Percentiles rank a stretch among this genome's conserved stretches.
Conservation (phyloP, 1,284 basidiomycete species). For the Meira miltonrushii region DNA sequence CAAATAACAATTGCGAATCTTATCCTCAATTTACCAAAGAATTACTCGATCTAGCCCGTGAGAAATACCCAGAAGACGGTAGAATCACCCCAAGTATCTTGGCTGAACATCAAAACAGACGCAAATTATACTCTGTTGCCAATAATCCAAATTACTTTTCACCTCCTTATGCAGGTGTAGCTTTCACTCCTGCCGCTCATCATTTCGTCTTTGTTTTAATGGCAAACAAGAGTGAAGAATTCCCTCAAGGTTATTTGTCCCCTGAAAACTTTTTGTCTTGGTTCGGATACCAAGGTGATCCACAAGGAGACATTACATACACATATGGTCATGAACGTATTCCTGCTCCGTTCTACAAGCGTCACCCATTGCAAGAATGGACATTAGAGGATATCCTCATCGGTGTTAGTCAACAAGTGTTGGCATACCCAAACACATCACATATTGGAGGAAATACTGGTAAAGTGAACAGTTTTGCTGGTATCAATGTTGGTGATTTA, state of each 20-base stretch:
- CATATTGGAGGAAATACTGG: slow-evolving; percentile 13
- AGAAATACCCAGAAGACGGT: slow-evolving; percentile 13
- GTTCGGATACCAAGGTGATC: slow-evolving; percentile 13
- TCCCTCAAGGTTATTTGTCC: slow-evolving; percentile 2
- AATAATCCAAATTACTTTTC: slow-evolving; percentile 17
- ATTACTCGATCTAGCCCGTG: slow-evolving; percentile 10
- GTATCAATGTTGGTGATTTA: slow-evolving; percentile 11
- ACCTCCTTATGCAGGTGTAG: slow-evolving; percentile 10
- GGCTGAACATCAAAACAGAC: slow-evolving; percentile 12
- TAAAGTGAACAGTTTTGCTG: slow-evolving; percentile 8
- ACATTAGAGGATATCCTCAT: slow-evolving; percentile 12
- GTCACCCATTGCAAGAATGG: slow-evolving; percentile 11
- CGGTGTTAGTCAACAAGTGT: slow-evolving; percentile 8
- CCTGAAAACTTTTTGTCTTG: slow-evolving; percentile 10
- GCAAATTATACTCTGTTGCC: slow-evolving; percentile 14
- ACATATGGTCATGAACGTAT: slow-evolving; percentile 15
- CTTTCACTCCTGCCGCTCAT: slow-evolving; percentile 15
- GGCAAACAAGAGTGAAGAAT: slow-evolving; percentile 9
- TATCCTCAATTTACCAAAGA: slow-evolving; percentile 12
- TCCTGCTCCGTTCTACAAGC: slow-evolving; percentile 10
- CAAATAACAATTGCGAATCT: slow-evolving; percentile 13
- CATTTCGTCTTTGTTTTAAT: slow-evolving; percentile 14
- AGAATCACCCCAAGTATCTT: slow-evolving; percentile 10
- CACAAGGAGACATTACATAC: slow-evolving; percentile 9
- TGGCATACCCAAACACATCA: slow-evolving; percentile 10